Conservation (phyloP, 768 basidiomycete species). For the Lanmaoa pseudosensibilis region DNA sequence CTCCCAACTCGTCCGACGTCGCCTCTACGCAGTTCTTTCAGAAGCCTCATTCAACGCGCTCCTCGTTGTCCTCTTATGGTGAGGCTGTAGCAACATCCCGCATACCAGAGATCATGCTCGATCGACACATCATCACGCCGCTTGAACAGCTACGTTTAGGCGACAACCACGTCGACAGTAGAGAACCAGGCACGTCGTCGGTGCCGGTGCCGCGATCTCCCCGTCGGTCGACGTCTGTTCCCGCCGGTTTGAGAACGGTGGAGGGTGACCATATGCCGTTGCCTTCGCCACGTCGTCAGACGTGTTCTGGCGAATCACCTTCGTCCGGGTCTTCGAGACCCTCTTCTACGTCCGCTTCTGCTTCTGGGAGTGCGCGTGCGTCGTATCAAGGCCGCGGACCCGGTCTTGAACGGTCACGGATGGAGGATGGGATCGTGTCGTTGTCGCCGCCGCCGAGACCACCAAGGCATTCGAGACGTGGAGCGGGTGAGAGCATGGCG, state of each 20-base stretch:
- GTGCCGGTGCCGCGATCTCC: slow-evolving; percentile 10
- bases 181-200: background rate
- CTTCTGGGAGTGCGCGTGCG: slow-evolving; percentile 40
- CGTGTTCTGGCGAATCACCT: slow-evolving; percentile 22
- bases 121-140: slow-evolving; percentile 56
- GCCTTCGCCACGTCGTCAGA: slow-evolving; percentile 13
- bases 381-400: slow-evolving; percentile 31
- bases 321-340: slow-evolving; percentile 41
- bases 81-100: slow-evolving; percentile 40
- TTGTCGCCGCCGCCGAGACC: slow-evolving; percentile 32
- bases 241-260: slow-evolving; percentile 1
- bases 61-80: slow-evolving; percentile 58
- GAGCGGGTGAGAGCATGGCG: slow-evolving; percentile 3
- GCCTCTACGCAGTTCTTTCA: slow-evolving; percentile 55
- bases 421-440: slow-evolving; percentile 22
- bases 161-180: slow-evolving; percentile 18
- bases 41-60: slow-evolving; percentile 46
- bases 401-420: slow-evolving; percentile 4
- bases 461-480: slow-evolving; percentile 15
- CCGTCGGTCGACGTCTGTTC: slow-evolving; percentile 23
- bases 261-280: slow-evolving; percentile 9
- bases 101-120: slow-evolving; percentile 33
- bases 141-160: slow-evolving; percentile 50
- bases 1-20: slow-evolving; percentile 58
- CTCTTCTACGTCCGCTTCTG: slow-evolving; percentile 37